Conservation (phyloP, 257 asterid species). For the Eucommia ulmoides region DNA sequence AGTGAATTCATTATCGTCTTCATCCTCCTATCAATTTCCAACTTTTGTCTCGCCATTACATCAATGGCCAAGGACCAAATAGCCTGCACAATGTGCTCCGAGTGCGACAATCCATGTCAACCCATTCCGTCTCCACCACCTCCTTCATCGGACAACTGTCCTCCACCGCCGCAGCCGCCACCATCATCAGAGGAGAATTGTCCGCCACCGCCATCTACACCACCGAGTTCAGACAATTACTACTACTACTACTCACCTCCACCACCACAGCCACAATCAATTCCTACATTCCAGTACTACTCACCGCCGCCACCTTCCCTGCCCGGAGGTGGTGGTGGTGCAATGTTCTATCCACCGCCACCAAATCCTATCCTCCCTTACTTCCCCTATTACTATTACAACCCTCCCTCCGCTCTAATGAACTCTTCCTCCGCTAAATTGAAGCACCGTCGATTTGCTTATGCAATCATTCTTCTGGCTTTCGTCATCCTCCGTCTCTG, state of each 20-base stretch:
- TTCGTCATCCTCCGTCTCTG: not conserved
- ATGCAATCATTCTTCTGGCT: not conserved
- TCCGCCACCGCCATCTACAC: slow-evolving; percentile 35
- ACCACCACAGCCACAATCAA: not conserved
- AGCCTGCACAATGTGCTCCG: slow-evolving; percentile 55
- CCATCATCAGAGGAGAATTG: slow-evolving; percentile 14
- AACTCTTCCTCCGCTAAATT: not conserved
- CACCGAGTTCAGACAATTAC: not conserved
- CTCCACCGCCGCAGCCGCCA: slow-evolving; percentile 17
- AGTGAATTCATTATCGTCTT: too few relatives aligned
- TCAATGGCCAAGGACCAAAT: slow-evolving; percentile 43
- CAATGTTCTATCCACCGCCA: slow-evolving; percentile 52
- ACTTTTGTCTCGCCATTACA: slow-evolving; percentile 19
- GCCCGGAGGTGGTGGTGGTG: not conserved
- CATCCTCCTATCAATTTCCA: too few relatives aligned
- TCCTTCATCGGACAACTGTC: slow-evolving; percentile 8
- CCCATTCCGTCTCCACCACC: slow-evolving; percentile 48
- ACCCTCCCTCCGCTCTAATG: slow-evolving; percentile 33
- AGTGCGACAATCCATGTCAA: slow-evolving; percentile 68
- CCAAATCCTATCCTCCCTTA: slow-evolving; percentile 90
- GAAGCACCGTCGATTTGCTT: not conserved
- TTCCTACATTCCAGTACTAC: not conserved
- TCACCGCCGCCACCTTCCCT: not conserved
- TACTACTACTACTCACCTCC: not conserved
- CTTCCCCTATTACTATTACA: slow-evolving; percentile 59